Evolutionary conservation across 1,139 yeast genomes (phyloP).

Genomic region (Blastobotrys petasosporus): DNA sequence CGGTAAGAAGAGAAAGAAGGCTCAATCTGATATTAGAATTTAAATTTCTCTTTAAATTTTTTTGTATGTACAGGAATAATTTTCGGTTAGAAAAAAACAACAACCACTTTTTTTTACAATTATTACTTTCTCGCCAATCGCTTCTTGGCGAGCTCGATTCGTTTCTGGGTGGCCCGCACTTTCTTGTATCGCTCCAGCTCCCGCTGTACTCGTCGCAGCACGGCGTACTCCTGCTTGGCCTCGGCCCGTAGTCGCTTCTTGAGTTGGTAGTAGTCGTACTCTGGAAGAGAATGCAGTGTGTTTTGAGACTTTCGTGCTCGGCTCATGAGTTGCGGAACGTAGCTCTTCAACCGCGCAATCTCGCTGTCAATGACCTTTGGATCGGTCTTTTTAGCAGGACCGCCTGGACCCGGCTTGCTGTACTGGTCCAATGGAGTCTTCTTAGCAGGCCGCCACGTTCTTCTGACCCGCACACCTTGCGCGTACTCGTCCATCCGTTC

Average conservation of each 20-base stretch:
- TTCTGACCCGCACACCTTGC: conserved; percentile 6
- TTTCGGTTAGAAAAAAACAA: not conserved
- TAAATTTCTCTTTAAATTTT: conserved; percentile 9
- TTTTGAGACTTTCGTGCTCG: conserved; percentile 12
- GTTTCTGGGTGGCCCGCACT: conserved; percentile 12
- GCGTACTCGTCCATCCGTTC: conserved; percentile 8
- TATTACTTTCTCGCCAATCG: not conserved
- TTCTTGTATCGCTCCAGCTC: conserved; percentile 14
- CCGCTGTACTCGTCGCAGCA: conserved; percentile 15
- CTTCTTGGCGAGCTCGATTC: conserved; percentile 7
- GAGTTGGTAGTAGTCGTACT: conserved; percentile 11
- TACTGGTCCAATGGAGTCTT: conserved; percentile 1
- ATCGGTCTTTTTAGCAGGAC: conserved; percentile 14
- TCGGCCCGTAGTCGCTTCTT: conserved; percentile 13
- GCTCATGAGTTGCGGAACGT: conserved; percentile 9
- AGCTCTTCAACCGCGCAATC: conserved; percentile 7
- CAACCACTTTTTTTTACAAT: not conserved
- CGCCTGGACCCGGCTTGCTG: conserved; percentile 12
- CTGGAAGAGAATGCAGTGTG: conserved; percentile 10
- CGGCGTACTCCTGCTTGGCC: conserved; percentile 13
- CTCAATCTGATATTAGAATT: conserved; percentile 23
- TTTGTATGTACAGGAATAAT: not conserved
- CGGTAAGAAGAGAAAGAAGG: conserved; percentile 20
- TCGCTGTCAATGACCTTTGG: conserved; percentile 8
- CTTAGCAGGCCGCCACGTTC: conserved; percentile 7